Evolutionary conservation across 148 eudicot species (phyloP), one percentile per base, ranked within the genome.

Genomic region (Spergularia marina): DNA sequence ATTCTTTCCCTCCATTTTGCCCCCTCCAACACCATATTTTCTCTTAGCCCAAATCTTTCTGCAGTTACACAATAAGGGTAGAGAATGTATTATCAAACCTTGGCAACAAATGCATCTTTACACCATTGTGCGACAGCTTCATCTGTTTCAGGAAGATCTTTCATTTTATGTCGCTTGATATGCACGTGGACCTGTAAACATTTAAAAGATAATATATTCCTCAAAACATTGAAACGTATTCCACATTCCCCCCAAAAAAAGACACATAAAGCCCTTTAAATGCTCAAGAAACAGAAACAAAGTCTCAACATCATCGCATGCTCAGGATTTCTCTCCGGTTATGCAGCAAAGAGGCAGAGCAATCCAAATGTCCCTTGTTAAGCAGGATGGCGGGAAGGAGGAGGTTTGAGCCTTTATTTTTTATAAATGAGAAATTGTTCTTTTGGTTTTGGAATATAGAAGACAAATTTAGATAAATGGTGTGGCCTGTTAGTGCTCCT

Each of bases 91-190:
- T n/a, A 73, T 70, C 77, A 55, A 10, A 95, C 98, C 97, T 95
- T 95, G 58, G 86, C 96, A 55, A 88, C 81, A 82, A 92, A 95
- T 57, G 75, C 70, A 78, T 95, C 99, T 84, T 75, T 89, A 83
- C 99, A 95, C 99, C 99, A 92, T 66, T 95, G 97, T 44, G 99
- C 99, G 79, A 92, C 86, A 72, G 83, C 91, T 60, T 92, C 97
- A 52, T 90, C 96, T 15, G 91, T 74, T 81, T 90, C 96, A 47
- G 99, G 97, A 70, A 95, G 80, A 79, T 95, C 97, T 71, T 84
- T 88, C 97, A 95, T 90, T 68, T 75, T 74, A 76, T 88, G 91
- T 49, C 99, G 84, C 83, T 87, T 90, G 65, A 95, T 77, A 85
- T 89, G 97, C 56, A 95, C 97, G 68, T 95, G 94, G 56, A 90